A percentile compares a stretch with the other conserved stretches of the same genome.
Conservation (phyloP, 1,284 basidiomycete species). For the Moesziomyces sp. region DNA sequence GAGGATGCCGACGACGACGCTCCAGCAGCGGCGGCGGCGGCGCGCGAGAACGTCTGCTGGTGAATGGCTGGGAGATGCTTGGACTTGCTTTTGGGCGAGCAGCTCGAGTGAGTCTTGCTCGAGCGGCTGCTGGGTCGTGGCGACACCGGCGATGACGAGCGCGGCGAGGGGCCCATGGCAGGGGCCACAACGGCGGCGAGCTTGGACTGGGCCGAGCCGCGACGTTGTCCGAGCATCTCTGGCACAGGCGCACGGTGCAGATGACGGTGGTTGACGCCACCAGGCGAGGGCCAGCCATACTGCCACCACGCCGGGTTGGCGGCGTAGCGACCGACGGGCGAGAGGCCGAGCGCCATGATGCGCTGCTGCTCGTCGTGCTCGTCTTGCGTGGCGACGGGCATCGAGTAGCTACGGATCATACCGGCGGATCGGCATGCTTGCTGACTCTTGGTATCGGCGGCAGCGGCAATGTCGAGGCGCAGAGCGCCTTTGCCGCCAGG, state of each 20-base stretch:
- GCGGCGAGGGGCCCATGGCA: constrained; percentile 2
- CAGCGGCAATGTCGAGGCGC: constrained; percentile 35
- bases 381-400: constrained; percentile 58
- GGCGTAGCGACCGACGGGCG: constrained; percentile 20
- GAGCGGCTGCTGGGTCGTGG: constrained; percentile 17
- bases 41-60: constrained; percentile 21
- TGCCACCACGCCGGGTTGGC: constrained; percentile 46
- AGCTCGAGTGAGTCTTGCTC: constrained; percentile 34
- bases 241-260: constrained; percentile 16
- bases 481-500: constrained; percentile 20
- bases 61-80: constrained; percentile 38
- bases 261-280: constrained; percentile 37
- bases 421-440: constrained; percentile 29
- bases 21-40: not conserved
- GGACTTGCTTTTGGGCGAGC: constrained; percentile 38
- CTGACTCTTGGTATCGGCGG: constrained; percentile 14
- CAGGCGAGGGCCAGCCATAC: constrained; percentile 46
- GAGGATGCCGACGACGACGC: constrained; percentile 21
- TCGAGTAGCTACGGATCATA: constrained; percentile 57
- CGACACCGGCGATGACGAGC: constrained; percentile 1
- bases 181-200: constrained; percentile 21
- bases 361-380: constrained; percentile 55
- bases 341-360: constrained; percentile 46
- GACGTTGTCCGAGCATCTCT: constrained; percentile 14
- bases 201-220: constrained; percentile 28